These are phyloP conservation scores for Coffea humblotiana DNA, from an alignment of 305 asterid genomes.

Conservation along the genomic window DNA sequence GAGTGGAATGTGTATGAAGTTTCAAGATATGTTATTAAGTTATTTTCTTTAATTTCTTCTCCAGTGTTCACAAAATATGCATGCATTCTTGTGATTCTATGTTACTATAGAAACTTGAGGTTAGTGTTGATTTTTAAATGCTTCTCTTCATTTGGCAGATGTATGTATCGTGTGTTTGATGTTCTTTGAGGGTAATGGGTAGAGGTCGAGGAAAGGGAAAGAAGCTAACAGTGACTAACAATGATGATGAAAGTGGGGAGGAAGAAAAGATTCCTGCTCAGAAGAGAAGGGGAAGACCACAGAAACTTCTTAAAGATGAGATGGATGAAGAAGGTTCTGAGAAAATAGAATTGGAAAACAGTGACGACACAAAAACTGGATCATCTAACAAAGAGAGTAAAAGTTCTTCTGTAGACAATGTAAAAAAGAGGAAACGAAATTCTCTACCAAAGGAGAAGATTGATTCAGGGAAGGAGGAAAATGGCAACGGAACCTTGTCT, in stretches of 20 bases:
- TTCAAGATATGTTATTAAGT: neutral
- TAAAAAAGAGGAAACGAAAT: conserved; percentile 35
- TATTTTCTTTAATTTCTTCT: neutral
- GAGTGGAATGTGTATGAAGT: no score
- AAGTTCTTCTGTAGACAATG: conserved; percentile 34
- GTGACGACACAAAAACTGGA: conserved; percentile 33
- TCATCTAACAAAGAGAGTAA: conserved; percentile 28
- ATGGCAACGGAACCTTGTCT: conserved; percentile 35
- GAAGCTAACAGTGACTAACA: conserved; percentile 33
- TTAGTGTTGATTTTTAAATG: neutral
- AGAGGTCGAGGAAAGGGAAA: conserved; percentile 50
- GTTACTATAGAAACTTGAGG: neutral
- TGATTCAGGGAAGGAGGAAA: conserved; percentile 39
- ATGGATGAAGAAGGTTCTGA: conserved; percentile 38
- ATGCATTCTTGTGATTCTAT: neutral
- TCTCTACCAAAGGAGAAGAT: conserved; percentile 29
- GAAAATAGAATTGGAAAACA: conserved; percentile 38
- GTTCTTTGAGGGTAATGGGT: conserved; percentile 29
- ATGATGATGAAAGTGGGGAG: conserved; percentile 42
- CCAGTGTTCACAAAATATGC: neutral
- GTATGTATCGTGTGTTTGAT: neutral
- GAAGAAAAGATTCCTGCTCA: conserved; percentile 46
- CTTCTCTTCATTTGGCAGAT: neutral
- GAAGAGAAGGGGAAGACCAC: conserved; percentile 56
- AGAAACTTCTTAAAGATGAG: conserved; percentile 42